Conservation (phyloP, 352 stramenopile genomes). For the Pythium periplocum region DNA sequence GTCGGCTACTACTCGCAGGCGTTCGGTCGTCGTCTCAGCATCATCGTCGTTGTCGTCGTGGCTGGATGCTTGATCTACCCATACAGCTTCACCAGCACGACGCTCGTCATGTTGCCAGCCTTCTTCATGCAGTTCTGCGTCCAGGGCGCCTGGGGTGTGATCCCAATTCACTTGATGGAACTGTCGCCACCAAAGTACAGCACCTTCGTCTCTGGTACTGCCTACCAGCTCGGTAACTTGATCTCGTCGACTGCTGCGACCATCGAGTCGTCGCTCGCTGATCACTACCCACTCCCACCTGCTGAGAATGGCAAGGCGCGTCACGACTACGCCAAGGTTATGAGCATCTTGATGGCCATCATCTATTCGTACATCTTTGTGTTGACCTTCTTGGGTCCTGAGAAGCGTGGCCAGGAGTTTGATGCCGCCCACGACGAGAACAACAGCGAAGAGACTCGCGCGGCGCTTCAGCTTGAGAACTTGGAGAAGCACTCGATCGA, state of each 20-base stretch:
- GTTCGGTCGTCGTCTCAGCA: constrained; percentile 38
- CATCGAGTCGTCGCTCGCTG: constrained; percentile 40
- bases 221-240: constrained; percentile 53
- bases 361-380: constrained; percentile 45
- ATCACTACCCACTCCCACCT: constrained; percentile 36
- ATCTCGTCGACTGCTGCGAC: constrained; percentile 47
- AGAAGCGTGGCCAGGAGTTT: constrained; percentile 46
- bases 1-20: constrained; percentile 53
- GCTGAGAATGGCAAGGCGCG: constrained; percentile 18
- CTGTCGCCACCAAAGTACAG: constrained; percentile 45
- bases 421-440: constrained; percentile 28
- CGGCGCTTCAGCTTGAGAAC: too few relatives aligned
- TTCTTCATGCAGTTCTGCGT: constrained; percentile 50
- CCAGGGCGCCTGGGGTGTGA: constrained; percentile 48
- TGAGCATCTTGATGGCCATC: constrained; percentile 36
- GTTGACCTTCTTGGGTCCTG: constrained; percentile 39
- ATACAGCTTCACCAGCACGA: constrained; percentile 31
- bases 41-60: constrained; percentile 27
- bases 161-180: constrained; percentile 56
- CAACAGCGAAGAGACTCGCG: too few relatives aligned
- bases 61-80: constrained; percentile 38
- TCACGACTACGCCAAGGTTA: constrained; percentile 50
- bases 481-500: too few relatives aligned
- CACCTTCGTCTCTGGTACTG: constrained; percentile 38
- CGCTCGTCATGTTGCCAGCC: constrained; percentile 23